Base-by-base conservation (phyloP, 2,329 filamentous ascomycete species). In the Phialocephala subalpina region DNA sequence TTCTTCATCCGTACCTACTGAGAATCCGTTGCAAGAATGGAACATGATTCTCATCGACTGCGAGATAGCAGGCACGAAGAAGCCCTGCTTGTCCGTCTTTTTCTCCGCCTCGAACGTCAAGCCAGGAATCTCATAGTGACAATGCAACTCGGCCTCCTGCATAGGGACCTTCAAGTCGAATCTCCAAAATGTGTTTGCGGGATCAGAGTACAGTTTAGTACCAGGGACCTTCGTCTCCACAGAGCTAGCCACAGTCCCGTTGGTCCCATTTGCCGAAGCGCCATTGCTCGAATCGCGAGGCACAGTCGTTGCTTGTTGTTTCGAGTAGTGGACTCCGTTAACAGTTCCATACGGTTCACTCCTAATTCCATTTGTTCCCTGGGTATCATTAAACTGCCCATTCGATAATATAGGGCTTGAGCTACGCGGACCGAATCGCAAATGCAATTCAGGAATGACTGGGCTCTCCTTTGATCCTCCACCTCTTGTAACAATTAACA, bases 41-140 rank as follows among this genome's bases (percentile, higher is more conserved):
- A 97, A 99, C 93, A 98, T 97, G 76, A 97, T 92, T 76, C 97
- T 93, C 95, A 99, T 98, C 4, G 92, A 92, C 79, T 97, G 90
- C 53, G 88, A 87, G 65, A 85, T 83, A 14, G 92, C 93, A 14
- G 96, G 95, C 4, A 98, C 88, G 84, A 91, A 97, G 79, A 99
- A 99, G 58, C 71, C 87, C 81, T 85, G 97, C 82, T 77, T 79
- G 66, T 80, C 82, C 7, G 84, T 82, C 76, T 88, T 87, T 69
- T 82, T 83, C 45, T 82, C 80, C 70, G 85, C 86, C 60, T 83
- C 81, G 74, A 90, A 90, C 57, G 82, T 84, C 75, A 96, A 80
- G 16, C 86, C 86, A 8, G 88, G 86, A 66, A 97, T 86, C 25
- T 82, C 82, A 79, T 97, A 97, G 72, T 91, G 87, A 90, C 93